Conservation (phyloP, 1,284 basidiomycete species). For the Amylostereum areolatum region DNA sequence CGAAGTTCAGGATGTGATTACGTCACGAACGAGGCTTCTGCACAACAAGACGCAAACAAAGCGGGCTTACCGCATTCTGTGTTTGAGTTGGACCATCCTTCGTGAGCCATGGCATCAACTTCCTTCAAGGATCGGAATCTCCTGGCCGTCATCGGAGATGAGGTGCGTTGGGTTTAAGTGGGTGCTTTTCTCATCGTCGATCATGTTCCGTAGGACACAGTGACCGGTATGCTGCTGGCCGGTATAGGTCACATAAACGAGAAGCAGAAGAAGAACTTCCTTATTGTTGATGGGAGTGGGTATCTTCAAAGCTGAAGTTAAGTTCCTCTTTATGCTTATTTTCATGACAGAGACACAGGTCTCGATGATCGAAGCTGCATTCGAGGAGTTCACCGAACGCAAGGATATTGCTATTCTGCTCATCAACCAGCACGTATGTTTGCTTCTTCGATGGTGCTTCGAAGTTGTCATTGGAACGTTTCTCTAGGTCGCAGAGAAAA, state of each 20-base stretch:
- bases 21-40: too few relatives aligned
- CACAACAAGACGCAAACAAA: too few relatives aligned
- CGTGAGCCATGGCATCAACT: slow-evolving; percentile 31
- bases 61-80: too few relatives aligned
- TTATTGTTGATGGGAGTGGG: slow-evolving; percentile 87
- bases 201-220: slow-evolving; percentile 67
- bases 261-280: slow-evolving; percentile 92
- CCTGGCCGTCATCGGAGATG: slow-evolving; percentile 92
- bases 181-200: neutral
- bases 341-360: slow-evolving; percentile 73
- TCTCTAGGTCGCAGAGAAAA: slow-evolving; percentile 88
- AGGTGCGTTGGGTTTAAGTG: slow-evolving; percentile 44
- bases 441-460: neutral
- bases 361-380: slow-evolving; percentile 82
- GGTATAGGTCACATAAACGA: slow-evolving; percentile 88
- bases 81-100: neutral
- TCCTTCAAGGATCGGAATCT: slow-evolving; percentile 80
- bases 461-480: neutral
- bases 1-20: too few relatives aligned
- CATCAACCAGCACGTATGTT: slow-evolving; percentile 91
- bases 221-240: slow-evolving; percentile 88
- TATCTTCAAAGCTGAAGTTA: slow-evolving; percentile 12
- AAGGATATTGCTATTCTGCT: slow-evolving; percentile 92
- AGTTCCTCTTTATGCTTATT: slow-evolving; percentile 2
- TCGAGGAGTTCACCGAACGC: slow-evolving; percentile 88